Evolutionary conservation across 495 filamentous ascomycete genomes (phyloP).

Genomic region (Aspergillus heteromorphus): DNA sequence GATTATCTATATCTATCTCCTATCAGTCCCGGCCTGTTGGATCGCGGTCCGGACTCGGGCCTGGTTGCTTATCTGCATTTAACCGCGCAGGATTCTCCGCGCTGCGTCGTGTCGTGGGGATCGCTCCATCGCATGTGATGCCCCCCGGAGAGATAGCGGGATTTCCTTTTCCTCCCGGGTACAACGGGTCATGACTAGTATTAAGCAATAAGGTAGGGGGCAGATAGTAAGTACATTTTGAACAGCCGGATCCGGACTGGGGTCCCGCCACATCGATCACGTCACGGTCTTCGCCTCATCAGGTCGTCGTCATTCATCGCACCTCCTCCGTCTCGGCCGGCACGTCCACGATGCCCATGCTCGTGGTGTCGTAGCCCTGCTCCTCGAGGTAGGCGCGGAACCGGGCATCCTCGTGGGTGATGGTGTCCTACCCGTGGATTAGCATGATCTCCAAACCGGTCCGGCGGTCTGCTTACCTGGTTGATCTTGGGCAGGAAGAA

Average conservation of each 20-base stretch:
- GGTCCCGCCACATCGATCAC: not conserved
- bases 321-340: not conserved
- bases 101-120: too few species aligned
- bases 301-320: not conserved
- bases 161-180: too few species aligned
- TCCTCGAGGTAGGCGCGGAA: conserved; percentile 64
- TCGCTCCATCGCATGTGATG: too few species aligned
- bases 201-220: not conserved
- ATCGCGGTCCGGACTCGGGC: too few species aligned
- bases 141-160: too few species aligned
- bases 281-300: not conserved
- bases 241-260: not conserved
- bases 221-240: not conserved
- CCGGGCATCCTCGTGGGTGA: conserved; percentile 58
- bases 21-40: too few species aligned
- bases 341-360: conserved; percentile 47
- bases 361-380: conserved; percentile 65
- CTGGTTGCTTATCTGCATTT: too few species aligned
- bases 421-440: conserved; percentile 53
- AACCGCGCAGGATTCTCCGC: too few species aligned
- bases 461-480: not conserved
- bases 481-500: conserved; percentile 58
- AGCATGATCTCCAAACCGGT: not conserved
- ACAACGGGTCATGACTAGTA: too few species aligned
- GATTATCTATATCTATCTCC: too few species aligned